Conservation (phyloP, 306 rosid species). For the Prunus armeniaca region DNA sequence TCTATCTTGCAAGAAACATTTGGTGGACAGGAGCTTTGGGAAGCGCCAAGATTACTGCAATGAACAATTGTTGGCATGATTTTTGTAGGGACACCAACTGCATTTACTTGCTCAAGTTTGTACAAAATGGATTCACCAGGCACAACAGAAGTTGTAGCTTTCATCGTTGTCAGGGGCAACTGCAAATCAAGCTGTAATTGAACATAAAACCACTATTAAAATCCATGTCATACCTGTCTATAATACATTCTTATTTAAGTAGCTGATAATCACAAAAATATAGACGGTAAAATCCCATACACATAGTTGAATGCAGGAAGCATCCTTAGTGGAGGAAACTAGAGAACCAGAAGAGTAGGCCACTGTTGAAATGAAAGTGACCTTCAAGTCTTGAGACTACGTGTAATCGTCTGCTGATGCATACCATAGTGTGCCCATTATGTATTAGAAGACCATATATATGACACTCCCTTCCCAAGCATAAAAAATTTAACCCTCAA, state of each 20-base stretch:
- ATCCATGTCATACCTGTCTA: neutral
- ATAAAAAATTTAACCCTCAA: neutral
- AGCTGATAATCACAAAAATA: neutral
- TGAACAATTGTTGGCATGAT: neutral
- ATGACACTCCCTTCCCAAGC: neutral
- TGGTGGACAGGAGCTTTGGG: constrained; percentile 14
- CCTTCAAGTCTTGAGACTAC: too few relatives aligned
- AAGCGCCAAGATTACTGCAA: constrained; percentile 19
- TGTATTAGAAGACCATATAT: neutral
- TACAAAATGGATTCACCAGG: constrained; percentile 19
- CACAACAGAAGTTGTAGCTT: constrained; percentile 17
- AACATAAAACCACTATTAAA: constrained; percentile 23
- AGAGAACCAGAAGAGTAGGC: neutral
- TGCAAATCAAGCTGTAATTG: constrained; percentile 55
- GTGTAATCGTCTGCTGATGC: too few relatives aligned
- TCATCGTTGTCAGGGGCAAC: constrained; percentile 29
- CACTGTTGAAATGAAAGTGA: neutral
- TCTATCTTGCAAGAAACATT: constrained; percentile 33
- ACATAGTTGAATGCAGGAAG: neutral
- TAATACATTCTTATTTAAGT: neutral
- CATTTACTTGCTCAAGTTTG: constrained; percentile 19
- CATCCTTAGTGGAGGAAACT: neutral
- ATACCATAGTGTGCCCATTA: too few relatives aligned
- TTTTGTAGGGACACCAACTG: constrained; percentile 23
- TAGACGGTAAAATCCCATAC: neutral